These are phyloP conservation scores for Colletotrichum siamense DNA, from an alignment of 2,329 filamentous ascomycete genomes.

Conservation along the genomic window DNA sequence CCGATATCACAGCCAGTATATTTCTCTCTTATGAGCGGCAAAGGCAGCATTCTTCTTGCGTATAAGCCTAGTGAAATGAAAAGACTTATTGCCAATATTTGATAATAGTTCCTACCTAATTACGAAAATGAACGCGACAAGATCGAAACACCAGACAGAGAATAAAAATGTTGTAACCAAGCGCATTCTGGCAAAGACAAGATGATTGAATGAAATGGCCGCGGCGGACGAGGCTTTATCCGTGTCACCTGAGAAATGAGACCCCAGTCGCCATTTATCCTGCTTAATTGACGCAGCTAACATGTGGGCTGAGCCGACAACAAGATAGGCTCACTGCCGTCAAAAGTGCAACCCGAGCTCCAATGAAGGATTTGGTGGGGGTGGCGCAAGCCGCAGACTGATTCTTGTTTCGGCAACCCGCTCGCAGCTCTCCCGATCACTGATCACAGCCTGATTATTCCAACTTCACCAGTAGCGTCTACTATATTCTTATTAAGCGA, in stretches of 20 bases:
- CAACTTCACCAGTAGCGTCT: neutral
- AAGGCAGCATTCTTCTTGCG: neutral
- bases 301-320: neutral
- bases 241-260: neutral
- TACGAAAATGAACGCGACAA: neutral
- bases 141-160: neutral
- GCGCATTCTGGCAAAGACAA: neutral
- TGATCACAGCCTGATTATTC: neutral
- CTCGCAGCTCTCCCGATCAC: neutral
- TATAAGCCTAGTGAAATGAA: neutral
- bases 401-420: neutral
- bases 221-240: neutral
- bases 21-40: rapidly evolving
- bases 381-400: neutral
- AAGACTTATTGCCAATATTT: neutral
- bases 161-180: rapidly evolving
- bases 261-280: neutral
- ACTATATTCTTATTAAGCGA: neutral
- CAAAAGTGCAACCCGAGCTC: neutral
- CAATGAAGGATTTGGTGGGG: neutral
- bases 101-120: rapidly evolving
- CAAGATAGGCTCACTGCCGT: neutral
- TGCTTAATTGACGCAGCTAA: neutral
- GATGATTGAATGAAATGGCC: neutral
- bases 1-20: neutral